A percentile compares a stretch with the other conserved stretches of the same genome.
phyloP scores from a whole-genome alignment of 208 protist species.

The Trypanosoma rangeli region DNA sequence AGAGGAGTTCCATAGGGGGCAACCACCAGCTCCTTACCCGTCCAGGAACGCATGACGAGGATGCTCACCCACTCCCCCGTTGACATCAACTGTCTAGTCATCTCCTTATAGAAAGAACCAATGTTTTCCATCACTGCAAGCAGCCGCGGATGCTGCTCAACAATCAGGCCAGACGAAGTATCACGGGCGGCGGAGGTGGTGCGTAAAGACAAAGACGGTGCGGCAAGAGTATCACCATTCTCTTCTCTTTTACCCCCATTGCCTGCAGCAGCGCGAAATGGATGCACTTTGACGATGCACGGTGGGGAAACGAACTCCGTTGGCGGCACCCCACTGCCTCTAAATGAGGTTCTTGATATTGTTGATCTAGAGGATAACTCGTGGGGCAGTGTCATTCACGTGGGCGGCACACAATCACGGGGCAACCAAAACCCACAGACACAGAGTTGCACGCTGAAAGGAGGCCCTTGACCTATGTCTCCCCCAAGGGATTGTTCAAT shows the following conservation, averaged over 20 bases:
- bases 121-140: slow-evolving; percentile 50
- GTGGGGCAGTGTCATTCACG: neutral
- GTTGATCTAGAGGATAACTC: neutral
- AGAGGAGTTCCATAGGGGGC: slow-evolving; percentile 32
- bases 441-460: neutral
- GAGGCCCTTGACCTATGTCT: no score
- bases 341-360: neutral
- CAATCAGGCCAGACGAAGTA: neutral
- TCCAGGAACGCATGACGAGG: slow-evolving; percentile 19
- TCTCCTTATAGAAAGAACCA: slow-evolving; percentile 77
- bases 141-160: neutral
- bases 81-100: slow-evolving; percentile 56
- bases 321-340: neutral
- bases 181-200: neutral
- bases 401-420: neutral
- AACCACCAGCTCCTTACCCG: slow-evolving; percentile 29
- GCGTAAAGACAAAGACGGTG: neutral
- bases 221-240: neutral
- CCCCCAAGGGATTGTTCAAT: neutral
- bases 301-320: neutral
- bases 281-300: neutral
- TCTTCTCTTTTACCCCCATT: neutral
- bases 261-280: neutral
- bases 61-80: slow-evolving; percentile 57
- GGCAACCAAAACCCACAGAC: neutral